These are phyloP conservation scores for Fusarium redolens DNA, from an alignment of 2,329 filamentous ascomycete species.

Conservation along the genomic window DNA sequence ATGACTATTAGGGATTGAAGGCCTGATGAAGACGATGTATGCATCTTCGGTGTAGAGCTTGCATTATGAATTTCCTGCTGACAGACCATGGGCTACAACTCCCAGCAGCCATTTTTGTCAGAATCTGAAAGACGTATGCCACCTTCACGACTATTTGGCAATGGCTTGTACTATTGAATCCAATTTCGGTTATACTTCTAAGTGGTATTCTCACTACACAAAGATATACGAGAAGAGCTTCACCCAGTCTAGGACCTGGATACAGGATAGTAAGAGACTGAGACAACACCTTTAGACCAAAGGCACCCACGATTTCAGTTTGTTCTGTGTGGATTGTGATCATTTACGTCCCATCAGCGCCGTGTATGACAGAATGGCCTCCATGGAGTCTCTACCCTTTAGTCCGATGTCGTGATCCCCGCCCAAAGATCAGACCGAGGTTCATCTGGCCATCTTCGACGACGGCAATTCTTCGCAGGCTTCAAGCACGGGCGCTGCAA, in stretches of 20 bases:
- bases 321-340: not conserved
- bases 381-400: not conserved
- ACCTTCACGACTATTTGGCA: not conserved
- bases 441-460: not conserved
- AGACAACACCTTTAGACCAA: not conserved
- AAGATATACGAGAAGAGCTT: not conserved
- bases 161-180: not conserved
- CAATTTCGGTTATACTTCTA: not conserved
- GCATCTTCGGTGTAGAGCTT: not conserved
- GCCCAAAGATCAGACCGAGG: not conserved
- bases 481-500: not conserved
- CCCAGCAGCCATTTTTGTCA: not conserved
- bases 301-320: not conserved
- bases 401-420: not conserved
- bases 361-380: not conserved
- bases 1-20: not conserved
- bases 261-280: not conserved
- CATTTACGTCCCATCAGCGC: not conserved
- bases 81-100: not conserved
- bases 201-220: not conserved
- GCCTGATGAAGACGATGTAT: not conserved
- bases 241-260: not conserved
- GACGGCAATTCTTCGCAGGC: not conserved
- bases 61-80: not conserved
- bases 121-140: not conserved